Percentiles rank a stretch among this genome's conserved stretches.
These are phyloP conservation scores for Cryptococcus depauperatus DNA, from an alignment of 1,284 basidiomycete genomes.

Conservation along the genomic window DNA sequence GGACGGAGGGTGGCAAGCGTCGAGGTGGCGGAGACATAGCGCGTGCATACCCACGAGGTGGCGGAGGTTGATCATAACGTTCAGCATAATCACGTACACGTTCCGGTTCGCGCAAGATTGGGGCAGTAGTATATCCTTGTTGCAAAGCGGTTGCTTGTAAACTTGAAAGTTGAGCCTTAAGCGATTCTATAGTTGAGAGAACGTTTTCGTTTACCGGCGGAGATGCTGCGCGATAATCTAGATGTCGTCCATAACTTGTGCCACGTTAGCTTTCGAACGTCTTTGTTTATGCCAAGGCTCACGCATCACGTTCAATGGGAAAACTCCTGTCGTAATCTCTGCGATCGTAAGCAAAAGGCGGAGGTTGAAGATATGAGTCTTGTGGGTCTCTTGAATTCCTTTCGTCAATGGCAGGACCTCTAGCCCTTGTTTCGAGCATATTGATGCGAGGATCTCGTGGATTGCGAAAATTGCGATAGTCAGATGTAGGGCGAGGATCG, in stretches of 20 bases:
- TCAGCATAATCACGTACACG: not conserved
- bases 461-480: not conserved
- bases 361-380: not conserved
- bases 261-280: not conserved
- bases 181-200: conserved; percentile 11
- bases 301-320: not conserved
- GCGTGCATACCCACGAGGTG: conserved; percentile 1
- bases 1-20: not conserved
- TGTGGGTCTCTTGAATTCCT: not conserved
- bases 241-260: not conserved
- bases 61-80: not conserved
- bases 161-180: conserved; percentile 15
- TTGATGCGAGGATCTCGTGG: not conserved
- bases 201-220: conserved; percentile 4
- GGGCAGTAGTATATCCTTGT: not conserved
- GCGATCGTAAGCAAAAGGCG: not conserved
- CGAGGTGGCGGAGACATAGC: not conserved
- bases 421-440: not conserved
- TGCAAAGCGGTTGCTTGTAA: conserved; percentile 5
- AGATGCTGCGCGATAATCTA: not conserved
- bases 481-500: not conserved
- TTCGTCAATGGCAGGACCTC: not conserved
- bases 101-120: not conserved
- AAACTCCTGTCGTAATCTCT: not conserved
- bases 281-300: not conserved